A percentile compares a stretch with the other conserved stretches of the same genome.
These are phyloP conservation scores for Thelonectria blattea DNA, from an alignment of 2,329 filamentous ascomycete species.

Conservation along the genomic window DNA sequence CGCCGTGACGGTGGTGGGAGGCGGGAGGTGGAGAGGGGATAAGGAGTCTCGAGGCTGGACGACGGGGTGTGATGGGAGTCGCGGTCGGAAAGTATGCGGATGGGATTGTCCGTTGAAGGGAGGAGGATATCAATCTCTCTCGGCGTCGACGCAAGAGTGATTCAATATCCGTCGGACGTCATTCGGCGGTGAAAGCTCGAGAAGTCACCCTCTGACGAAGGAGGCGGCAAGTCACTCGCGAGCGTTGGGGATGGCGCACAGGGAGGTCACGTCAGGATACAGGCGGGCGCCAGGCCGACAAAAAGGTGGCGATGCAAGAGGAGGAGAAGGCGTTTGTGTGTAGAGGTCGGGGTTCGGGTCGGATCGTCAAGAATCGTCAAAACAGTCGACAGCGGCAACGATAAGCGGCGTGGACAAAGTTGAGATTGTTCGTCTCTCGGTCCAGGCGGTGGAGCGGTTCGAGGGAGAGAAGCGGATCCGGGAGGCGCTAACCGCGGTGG, in stretches of 20 bases:
- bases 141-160: constrained; percentile 32
- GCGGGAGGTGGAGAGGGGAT: constrained; percentile 14
- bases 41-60: constrained; percentile 24
- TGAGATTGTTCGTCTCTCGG: constrained; percentile 27
- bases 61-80: constrained; percentile 9
- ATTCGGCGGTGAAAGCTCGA: constrained; percentile 36
- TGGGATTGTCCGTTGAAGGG: constrained; percentile 15
- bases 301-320: background rate
- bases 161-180: constrained; percentile 33
- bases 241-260: constrained; percentile 16
- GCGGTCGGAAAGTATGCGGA: constrained; percentile 8
- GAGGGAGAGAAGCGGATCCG: constrained; percentile 35
- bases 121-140: constrained; percentile 27
- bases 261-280: constrained; percentile 18
- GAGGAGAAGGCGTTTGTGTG: constrained; percentile 17
- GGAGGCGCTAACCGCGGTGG: constrained; percentile 24
- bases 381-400: constrained; percentile 21
- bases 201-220: constrained; percentile 11
- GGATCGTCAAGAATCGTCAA: constrained; percentile 9
- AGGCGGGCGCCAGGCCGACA: background rate
- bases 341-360: constrained; percentile 12
- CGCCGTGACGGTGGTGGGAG: constrained; percentile 35
- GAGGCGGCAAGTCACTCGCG: constrained; percentile 20
- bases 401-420: constrained; percentile 25
- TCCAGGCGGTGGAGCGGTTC: constrained; percentile 37